Percentiles rank a stretch among this genome's conserved stretches.
Conservation (phyloP, 768 basidiomycete species). For the Agrocybe pediades region DNA sequence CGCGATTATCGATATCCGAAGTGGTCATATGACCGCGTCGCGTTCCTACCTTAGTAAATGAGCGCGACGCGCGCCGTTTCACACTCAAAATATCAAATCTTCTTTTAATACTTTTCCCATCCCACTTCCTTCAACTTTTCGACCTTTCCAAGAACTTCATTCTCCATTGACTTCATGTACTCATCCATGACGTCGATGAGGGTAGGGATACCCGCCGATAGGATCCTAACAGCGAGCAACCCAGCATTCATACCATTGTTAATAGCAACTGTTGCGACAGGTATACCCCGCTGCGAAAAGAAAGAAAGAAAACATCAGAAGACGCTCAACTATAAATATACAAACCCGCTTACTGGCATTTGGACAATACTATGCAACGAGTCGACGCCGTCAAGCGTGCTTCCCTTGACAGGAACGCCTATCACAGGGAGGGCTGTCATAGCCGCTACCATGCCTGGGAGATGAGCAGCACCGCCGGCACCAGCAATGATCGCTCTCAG, state of each 20-base stretch:
- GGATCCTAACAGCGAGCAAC: constrained; percentile 87
- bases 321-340: neutral
- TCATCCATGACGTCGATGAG: constrained; percentile 68
- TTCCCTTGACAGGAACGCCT: constrained; percentile 96
- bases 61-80: constrained; percentile 6
- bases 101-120: constrained; percentile 81
- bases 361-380: constrained; percentile 98
- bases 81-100: constrained; percentile 13
- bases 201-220: constrained; percentile 71
- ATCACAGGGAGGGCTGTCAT: constrained; percentile 92
- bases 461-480: constrained; percentile 97
- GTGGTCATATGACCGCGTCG: too few relatives aligned
- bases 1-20: too few relatives aligned
- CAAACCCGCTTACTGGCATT: constrained; percentile 79
- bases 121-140: constrained; percentile 65
- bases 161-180: constrained; percentile 55
- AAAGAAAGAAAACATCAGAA: neutral
- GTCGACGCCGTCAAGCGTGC: constrained; percentile 92
- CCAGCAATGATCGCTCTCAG: constrained; percentile 85
- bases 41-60: too few relatives aligned
- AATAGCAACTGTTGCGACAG: constrained; percentile 96
- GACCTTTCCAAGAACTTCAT: constrained; percentile 25
- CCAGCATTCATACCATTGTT: constrained; percentile 95
- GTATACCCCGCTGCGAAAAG: constrained; percentile 79
- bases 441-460: constrained; percentile 98